phyloP scores from a whole-genome alignment of 2,329 filamentous ascomycete genomes.

The Clonostachys rhizophaga region DNA sequence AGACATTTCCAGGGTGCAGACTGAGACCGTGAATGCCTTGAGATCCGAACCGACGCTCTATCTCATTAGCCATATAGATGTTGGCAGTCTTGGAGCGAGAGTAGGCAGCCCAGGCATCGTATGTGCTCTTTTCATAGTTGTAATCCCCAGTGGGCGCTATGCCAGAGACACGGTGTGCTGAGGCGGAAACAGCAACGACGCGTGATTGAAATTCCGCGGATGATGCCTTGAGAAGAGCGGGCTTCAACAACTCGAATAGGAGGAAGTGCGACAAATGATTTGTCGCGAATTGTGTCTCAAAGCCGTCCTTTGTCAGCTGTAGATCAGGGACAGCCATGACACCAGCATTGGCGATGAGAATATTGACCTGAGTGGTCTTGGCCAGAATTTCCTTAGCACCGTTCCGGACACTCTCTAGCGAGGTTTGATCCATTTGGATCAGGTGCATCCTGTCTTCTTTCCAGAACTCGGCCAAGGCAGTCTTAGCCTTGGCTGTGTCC shows the following conservation, averaged over 20 bases:
- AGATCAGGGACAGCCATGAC: constrained; percentile 11
- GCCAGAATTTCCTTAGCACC: constrained; percentile 9
- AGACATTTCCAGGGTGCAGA: constrained; percentile 39
- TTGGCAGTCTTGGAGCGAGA: constrained; percentile 45
- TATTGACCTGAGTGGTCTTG: constrained; percentile 11
- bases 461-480: constrained; percentile 10
- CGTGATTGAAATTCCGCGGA: constrained; percentile 15
- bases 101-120: constrained; percentile 30
- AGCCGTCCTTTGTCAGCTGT: constrained; percentile 22
- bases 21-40: constrained; percentile 32
- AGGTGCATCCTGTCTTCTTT: constrained; percentile 19
- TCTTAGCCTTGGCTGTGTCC: constrained; percentile 20
- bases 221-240: constrained; percentile 27
- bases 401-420: constrained; percentile 22
- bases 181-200: constrained; percentile 26
- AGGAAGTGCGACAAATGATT: constrained; percentile 43
- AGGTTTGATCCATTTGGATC: constrained; percentile 19
- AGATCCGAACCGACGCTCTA: constrained; percentile 41
- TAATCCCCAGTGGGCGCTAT: constrained; percentile 7
- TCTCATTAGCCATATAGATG: constrained; percentile 42
- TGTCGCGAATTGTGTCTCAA: constrained; percentile 36
- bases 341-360: constrained; percentile 38
- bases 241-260: constrained; percentile 36
- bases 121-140: constrained; percentile 13
- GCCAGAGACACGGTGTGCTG: constrained; percentile 5